Conservation (phyloP, 1,284 basidiomycete genomes). For the Thecaphora thlaspeos region DNA sequence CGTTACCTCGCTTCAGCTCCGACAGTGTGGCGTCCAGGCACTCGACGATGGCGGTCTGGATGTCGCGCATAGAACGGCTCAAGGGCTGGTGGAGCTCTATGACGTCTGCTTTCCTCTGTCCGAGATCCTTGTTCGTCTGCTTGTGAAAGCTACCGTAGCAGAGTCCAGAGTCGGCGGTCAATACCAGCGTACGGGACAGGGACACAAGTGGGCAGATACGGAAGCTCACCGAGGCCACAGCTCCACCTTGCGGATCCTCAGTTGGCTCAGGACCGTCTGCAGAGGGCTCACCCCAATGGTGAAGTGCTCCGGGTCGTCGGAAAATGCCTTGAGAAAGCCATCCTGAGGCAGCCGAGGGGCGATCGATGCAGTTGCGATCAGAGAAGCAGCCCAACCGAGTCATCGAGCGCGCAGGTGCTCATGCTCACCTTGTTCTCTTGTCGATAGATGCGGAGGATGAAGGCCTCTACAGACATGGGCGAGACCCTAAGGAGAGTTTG, state of each 20-base stretch:
- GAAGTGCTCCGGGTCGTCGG: slow-evolving; percentile 92
- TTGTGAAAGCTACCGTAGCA: slow-evolving; percentile 85
- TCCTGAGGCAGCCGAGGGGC: slow-evolving; percentile 41
- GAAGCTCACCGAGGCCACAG: slow-evolving; percentile 69
- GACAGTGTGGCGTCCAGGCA: slow-evolving; percentile 89
- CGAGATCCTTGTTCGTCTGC: slow-evolving; percentile 43
- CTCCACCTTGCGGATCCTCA: slow-evolving; percentile 81
- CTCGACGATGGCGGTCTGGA: slow-evolving; percentile 87
- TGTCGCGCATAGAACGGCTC: slow-evolving; percentile 81
- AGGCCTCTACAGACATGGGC: slow-evolving; percentile 60
- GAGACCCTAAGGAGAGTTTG: slow-evolving; percentile 67
- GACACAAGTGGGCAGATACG: background rate
- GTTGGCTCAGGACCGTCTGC: slow-evolving; percentile 86
- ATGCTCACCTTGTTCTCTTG: slow-evolving; percentile 38
- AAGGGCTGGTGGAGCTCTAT: slow-evolving; percentile 86
- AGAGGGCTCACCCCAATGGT: slow-evolving; percentile 86
- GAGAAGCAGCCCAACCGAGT: too few relatives aligned
- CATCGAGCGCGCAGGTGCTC: background rate
- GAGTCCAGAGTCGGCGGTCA: too few relatives aligned
- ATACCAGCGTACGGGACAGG: background rate
- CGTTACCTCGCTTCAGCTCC: slow-evolving; percentile 86
- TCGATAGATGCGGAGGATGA: slow-evolving; percentile 51
- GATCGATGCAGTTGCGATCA: background rate
- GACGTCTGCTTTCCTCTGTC: slow-evolving; percentile 72
- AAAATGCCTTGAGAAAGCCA: slow-evolving; percentile 95